Base-by-base conservation (phyloP, 1,139 yeast species). In the Keqinozyma sinolaborantium region DNA sequence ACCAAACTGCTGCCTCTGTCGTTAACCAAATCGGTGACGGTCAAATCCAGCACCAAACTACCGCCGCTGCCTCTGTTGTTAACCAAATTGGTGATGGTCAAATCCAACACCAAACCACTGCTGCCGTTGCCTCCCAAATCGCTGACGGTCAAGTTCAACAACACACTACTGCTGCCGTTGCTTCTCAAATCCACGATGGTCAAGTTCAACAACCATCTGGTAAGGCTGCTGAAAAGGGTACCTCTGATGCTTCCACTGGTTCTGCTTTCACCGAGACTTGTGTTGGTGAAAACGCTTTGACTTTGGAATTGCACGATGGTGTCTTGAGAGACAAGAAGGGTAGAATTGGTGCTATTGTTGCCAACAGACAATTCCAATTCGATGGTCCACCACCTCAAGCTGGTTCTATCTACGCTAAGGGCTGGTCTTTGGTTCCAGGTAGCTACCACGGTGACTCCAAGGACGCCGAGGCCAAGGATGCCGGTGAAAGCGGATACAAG, bases 131-230 rank as follows among this genome's bases (percentile, higher is more conserved):
- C 30, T 53, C 52, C 48, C 83, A 77, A 57, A 76, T 77, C 36
- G 64, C 68, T 38, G 83, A 77, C 44, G 83, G 83, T 47, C 83
- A 78, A 62, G 63, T 76, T 45, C 83, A 77, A 58, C 77, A 56
- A 33, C 61, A 48, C 46, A 45, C 63, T 45, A 48, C 52, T 34
- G 60, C 60, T 16, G 43, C 53, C 12, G 63, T 45, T 27, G 54
- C 42, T 16, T 38, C 44, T 34, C 60, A 58, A 45, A 49, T 54
- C 31, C 35, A 44, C 31, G 64, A 59, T 35, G 65, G 66, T 25
- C 67, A 61, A 49, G 51, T 54, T 20, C 68, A 59, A 45, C 61
- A 54, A 41, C 47, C 60, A 25, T 38, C 50, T 34, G 49, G 45
- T 26, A 33, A 40, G 23, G 44, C 45, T 25, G 57, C 62, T 33